phyloP scores from a whole-genome alignment of 1,284 basidiomycete species.

The Amylostereum chailletii region DNA sequence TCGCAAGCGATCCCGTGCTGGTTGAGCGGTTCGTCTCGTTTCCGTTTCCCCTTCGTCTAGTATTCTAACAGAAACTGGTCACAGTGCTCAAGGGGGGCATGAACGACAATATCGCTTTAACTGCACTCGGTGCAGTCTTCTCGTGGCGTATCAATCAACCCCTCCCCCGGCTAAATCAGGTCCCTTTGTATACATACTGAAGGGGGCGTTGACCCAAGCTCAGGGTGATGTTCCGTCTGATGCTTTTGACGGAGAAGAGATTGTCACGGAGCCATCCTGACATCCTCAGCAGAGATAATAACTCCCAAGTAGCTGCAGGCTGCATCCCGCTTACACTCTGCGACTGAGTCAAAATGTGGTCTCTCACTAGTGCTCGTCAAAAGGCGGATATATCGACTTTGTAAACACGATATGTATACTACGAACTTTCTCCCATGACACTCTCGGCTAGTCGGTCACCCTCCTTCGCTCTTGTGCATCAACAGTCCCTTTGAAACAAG shows the following conservation, averaged over 20 bases:
- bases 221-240: slow-evolving; percentile 73
- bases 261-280: background rate
- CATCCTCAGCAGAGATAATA: background rate
- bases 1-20: slow-evolving; percentile 52
- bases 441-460: too few relatives aligned
- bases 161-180: slow-evolving; percentile 66
- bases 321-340: too few relatives aligned
- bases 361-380: too few relatives aligned
- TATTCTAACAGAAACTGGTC: background rate
- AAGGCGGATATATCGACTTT: too few relatives aligned
- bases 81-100: slow-evolving; percentile 47
- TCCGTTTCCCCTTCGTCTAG: slow-evolving; percentile 2
- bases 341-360: too few relatives aligned
- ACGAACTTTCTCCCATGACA: too few relatives aligned
- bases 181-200: slow-evolving; percentile 64
- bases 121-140: slow-evolving; percentile 67
- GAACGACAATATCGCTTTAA: slow-evolving; percentile 69
- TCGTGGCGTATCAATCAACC: slow-evolving; percentile 66
- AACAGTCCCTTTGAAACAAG: background rate
- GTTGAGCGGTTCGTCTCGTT: slow-evolving; percentile 53
- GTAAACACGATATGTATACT: too few relatives aligned
- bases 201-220: slow-evolving; percentile 66
- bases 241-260: slow-evolving; percentile 58
- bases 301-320: background rate
- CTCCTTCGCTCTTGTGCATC: too few relatives aligned